Conservation (phyloP, 2,329 filamentous ascomycete species). For the Colletotrichum destructivum region DNA sequence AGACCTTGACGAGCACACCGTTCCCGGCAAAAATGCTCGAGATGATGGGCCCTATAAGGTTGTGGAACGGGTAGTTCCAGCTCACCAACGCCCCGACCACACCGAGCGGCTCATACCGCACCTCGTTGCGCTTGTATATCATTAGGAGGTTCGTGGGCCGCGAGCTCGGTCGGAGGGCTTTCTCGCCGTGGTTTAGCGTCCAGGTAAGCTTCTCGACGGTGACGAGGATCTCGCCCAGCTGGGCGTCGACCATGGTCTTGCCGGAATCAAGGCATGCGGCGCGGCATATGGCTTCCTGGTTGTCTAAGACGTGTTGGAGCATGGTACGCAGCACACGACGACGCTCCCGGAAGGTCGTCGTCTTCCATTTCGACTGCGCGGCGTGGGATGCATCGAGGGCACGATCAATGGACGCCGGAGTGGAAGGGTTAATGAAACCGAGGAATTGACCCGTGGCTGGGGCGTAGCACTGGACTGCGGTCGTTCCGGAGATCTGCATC, state of each 20-base stretch:
- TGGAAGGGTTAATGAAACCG: slow-evolving; percentile 83
- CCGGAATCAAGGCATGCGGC: slow-evolving; percentile 93
- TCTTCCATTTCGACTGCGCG: slow-evolving; percentile 84
- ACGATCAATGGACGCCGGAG: slow-evolving; percentile 82
- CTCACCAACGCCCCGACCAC: slow-evolving; percentile 94
- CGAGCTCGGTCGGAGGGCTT: slow-evolving; percentile 78
- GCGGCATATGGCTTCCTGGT: slow-evolving; percentile 89
- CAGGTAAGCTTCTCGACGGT: slow-evolving; percentile 95
- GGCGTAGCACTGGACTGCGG: slow-evolving; percentile 85
- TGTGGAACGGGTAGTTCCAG: slow-evolving; percentile 99
- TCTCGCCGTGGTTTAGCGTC: slow-evolving; percentile 93
- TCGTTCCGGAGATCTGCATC: slow-evolving; percentile 71
- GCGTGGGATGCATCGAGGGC: slow-evolving; percentile 80
- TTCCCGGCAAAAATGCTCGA: slow-evolving; percentile 93
- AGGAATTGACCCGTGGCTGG: slow-evolving; percentile 91
- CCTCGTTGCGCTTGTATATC: slow-evolving; percentile 94
- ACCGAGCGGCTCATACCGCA: slow-evolving; percentile 91
- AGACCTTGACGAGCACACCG: slow-evolving; percentile 92
- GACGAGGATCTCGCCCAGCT: slow-evolving; percentile 94
- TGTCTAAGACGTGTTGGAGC: slow-evolving; percentile 86
- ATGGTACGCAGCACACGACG: slow-evolving; percentile 85
- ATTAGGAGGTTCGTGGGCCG: slow-evolving; percentile 93
- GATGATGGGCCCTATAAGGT: slow-evolving; percentile 91
- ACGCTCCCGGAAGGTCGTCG: slow-evolving; percentile 83
- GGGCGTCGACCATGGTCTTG: slow-evolving; percentile 95